Conservation (phyloP, 192 early-diverging fungal species). For the Coemansia sp. region DNA sequence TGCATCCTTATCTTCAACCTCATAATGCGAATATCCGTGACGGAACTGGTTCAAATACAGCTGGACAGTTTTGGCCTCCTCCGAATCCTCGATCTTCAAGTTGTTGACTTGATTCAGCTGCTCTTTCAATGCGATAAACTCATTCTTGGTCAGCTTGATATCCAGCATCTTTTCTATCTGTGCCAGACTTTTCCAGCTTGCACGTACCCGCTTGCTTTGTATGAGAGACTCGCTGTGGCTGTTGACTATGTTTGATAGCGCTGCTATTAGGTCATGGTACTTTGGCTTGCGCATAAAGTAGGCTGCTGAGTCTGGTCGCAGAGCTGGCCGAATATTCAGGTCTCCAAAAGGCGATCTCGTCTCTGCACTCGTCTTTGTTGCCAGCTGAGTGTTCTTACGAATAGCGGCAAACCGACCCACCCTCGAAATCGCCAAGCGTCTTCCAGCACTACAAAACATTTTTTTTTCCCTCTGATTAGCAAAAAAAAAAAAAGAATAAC, state of each 20-base stretch:
- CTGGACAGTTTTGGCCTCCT: conserved; percentile 8
- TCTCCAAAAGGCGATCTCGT: conserved; percentile 24
- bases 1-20: neutral
- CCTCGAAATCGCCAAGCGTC: neutral
- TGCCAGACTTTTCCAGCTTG: conserved; percentile 14
- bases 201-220: neutral
- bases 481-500: neutral
- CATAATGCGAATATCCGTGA: conserved; percentile 17
- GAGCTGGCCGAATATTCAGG: conserved; percentile 31
- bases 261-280: conserved; percentile 73
- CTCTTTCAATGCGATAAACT: conserved; percentile 21
- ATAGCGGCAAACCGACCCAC: neutral
- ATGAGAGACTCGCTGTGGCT: conserved; percentile 1
- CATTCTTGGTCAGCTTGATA: conserved; percentile 22
- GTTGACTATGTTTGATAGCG: conserved; percentile 56
- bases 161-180: conserved; percentile 18
- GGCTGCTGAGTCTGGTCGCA: conserved; percentile 66
- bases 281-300: conserved; percentile 87
- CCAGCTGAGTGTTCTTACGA: neutral
- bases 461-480: neutral
- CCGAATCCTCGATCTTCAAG: neutral
- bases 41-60: conserved; percentile 37
- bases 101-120: conserved; percentile 21
- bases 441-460: conserved; percentile 1
- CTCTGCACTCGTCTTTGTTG: no score